Conservation (phyloP, 2,329 filamentous ascomycete genomes). For the Penicillium brevicompactum region DNA sequence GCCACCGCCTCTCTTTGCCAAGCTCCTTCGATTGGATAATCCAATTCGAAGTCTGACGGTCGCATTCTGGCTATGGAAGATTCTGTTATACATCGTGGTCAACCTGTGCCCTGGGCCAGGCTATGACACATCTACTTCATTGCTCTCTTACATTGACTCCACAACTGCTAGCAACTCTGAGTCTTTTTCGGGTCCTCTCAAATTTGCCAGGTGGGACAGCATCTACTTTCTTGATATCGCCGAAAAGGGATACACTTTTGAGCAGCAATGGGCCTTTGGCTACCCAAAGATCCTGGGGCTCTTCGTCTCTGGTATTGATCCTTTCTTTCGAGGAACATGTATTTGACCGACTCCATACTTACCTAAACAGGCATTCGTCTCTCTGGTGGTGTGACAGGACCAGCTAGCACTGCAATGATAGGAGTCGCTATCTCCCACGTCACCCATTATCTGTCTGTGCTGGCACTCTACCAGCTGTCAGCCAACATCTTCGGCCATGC, state of each 20-base stretch:
- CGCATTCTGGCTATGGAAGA: constrained; percentile 59
- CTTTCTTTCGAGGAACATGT: too few species aligned
- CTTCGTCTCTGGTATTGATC: constrained; percentile 36
- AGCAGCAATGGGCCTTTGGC: constrained; percentile 70
- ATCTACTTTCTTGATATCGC: constrained; percentile 62
- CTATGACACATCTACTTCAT: constrained; percentile 64
- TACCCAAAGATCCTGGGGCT: constrained; percentile 50
- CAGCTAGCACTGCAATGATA: constrained; percentile 44
- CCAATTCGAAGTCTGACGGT: constrained; percentile 38
- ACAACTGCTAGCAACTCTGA: constrained; percentile 5
- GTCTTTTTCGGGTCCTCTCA: constrained; percentile 36
- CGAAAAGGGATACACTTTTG: constrained; percentile 57
- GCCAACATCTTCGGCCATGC: constrained; percentile 53
- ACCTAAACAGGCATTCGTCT: constrained; percentile 25
- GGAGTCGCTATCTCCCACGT: constrained; percentile 70
- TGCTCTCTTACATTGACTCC: constrained; percentile 42
- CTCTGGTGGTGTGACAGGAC: constrained; percentile 23
- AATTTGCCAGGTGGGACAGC: constrained; percentile 63
- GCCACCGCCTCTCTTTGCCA: constrained; percentile 11
- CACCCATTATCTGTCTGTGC: constrained; percentile 74
- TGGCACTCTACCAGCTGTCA: constrained; percentile 71
- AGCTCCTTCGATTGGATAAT: constrained; percentile 28
- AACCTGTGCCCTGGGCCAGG: constrained; percentile 57
- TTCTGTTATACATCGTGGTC: constrained; percentile 53
- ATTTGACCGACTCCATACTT: neutral